phyloP scores from a whole-genome alignment of 129 eudicot species.

The Flaveria robusta region DNA sequence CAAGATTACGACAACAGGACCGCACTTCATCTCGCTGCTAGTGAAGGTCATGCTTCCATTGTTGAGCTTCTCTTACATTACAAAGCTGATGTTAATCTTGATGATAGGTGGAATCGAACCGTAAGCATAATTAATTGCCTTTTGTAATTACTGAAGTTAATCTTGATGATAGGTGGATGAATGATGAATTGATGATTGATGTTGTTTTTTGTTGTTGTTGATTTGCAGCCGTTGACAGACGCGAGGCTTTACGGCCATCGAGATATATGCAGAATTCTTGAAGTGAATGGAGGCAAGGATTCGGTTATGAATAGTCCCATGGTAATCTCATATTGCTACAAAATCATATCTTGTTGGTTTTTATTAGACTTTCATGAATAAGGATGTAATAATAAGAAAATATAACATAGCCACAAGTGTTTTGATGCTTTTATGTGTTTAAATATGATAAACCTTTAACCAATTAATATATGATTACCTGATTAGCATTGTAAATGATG shows the following conservation, averaged over 20 bases:
- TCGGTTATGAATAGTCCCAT: constrained; percentile 44
- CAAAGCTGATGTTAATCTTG: constrained; percentile 67
- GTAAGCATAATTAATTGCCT: too few relatives aligned
- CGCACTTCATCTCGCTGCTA: constrained; percentile 77
- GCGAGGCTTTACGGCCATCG: constrained; percentile 72
- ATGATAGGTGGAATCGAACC: constrained; percentile 69
- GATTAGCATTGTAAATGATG: not conserved
- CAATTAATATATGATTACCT: not conserved
- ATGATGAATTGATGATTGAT: constrained; percentile 12
- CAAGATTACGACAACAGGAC: constrained; percentile 74
- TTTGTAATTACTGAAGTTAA: too few relatives aligned
- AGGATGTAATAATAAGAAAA: too few relatives aligned
- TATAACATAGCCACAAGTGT: not conserved
- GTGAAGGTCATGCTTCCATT: constrained; percentile 79
- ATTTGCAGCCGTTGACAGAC: constrained; percentile 61
- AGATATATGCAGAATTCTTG: constrained; percentile 75
- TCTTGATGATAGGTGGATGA: too few relatives aligned
- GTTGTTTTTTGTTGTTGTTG: constrained; percentile 9
- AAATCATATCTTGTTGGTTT: not conserved
- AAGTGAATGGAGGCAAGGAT: constrained; percentile 70
- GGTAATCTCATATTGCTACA: constrained; percentile 37
- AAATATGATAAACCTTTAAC: too few relatives aligned
- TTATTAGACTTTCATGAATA: not conserved
- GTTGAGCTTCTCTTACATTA: constrained; percentile 73
- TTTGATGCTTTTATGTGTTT: not conserved